These are phyloP conservation scores for Tetracladium setigerum DNA, from an alignment of 495 filamentous ascomycete species.

Conservation along the genomic window DNA sequence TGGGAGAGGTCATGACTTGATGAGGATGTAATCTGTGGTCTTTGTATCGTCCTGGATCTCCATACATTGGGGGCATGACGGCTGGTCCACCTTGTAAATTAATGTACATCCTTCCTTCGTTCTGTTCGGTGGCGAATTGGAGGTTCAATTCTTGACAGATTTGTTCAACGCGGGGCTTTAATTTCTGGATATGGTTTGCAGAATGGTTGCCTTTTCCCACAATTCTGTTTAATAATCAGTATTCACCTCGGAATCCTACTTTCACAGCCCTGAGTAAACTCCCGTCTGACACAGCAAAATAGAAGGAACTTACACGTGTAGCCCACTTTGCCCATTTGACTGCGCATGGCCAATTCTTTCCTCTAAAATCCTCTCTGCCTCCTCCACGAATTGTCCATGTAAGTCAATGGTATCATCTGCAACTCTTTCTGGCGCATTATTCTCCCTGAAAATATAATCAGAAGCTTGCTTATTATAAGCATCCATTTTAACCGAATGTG, in stretches of 20 bases:
- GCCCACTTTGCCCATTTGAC: slow-evolving; percentile 57
- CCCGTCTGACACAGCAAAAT: no score
- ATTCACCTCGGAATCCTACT: not conserved
- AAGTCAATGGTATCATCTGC: slow-evolving; percentile 77
- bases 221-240: slow-evolving; percentile 49
- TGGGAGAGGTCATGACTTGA: no score
- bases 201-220: slow-evolving; percentile 90
- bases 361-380: slow-evolving; percentile 81
- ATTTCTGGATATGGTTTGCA: slow-evolving; percentile 64
- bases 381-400: slow-evolving; percentile 83
- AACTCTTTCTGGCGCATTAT: slow-evolving; percentile 64
- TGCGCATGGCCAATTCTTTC: slow-evolving; percentile 65
- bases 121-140: slow-evolving; percentile 72
- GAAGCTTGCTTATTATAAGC: slow-evolving; percentile 77
- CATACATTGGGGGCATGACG: no score
- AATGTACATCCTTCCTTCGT: slow-evolving; percentile 72
- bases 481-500: slow-evolving; percentile 65
- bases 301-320: no score
- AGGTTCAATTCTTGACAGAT: slow-evolving; percentile 71
- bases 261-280: not conserved
- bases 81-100: slow-evolving; percentile 55
- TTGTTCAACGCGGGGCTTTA: slow-evolving; percentile 80
- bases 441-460: slow-evolving; percentile 85
- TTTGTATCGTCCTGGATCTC: no score
- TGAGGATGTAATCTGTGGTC: no score